Evolutionary conservation across 768 basidiomycete species (phyloP).

Genomic region (Suillus hirtellus): DNA sequence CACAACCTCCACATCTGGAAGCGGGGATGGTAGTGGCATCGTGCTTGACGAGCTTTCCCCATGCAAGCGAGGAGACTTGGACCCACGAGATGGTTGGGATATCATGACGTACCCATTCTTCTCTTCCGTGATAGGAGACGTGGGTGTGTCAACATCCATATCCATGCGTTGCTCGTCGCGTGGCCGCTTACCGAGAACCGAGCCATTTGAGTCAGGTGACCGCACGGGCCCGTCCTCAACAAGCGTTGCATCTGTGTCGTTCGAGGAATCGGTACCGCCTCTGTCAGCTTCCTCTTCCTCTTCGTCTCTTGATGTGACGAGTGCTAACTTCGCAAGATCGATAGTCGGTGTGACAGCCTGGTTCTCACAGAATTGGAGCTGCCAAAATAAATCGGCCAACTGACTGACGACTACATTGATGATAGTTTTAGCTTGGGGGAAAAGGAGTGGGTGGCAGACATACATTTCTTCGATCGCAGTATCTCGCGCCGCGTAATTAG

Average conservation of each 20-base stretch:
- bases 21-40: slow-evolving; percentile 22
- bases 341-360: slow-evolving; percentile 79
- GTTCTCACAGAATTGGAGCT: slow-evolving; percentile 65
- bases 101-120: slow-evolving; percentile 46
- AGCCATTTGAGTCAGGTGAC: slow-evolving; percentile 41
- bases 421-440: slow-evolving; percentile 16
- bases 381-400: slow-evolving; percentile 75
- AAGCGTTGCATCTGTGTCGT: slow-evolving; percentile 86
- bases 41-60: slow-evolving; percentile 32
- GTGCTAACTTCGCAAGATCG: slow-evolving; percentile 87
- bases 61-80: slow-evolving; percentile 36
- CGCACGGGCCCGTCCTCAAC: slow-evolving; percentile 68
- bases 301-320: slow-evolving; percentile 89
- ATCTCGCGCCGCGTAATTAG: slow-evolving; percentile 81
- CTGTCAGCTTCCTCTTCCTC: slow-evolving; percentile 79
- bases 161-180: slow-evolving; percentile 57
- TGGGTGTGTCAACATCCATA: slow-evolving; percentile 45
- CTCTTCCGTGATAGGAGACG: slow-evolving; percentile 34
- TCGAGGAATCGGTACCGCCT: slow-evolving; percentile 76
- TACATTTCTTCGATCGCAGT: slow-evolving; percentile 82
- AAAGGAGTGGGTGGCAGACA: slow-evolving; percentile 24
- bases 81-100: slow-evolving; percentile 36
- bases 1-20: slow-evolving; percentile 34
- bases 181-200: slow-evolving; percentile 70
- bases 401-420: slow-evolving; percentile 67